phyloP scores from a whole-genome alignment of 371 early-diverging fungal species.

The Actinomortierella ambigua region DNA sequence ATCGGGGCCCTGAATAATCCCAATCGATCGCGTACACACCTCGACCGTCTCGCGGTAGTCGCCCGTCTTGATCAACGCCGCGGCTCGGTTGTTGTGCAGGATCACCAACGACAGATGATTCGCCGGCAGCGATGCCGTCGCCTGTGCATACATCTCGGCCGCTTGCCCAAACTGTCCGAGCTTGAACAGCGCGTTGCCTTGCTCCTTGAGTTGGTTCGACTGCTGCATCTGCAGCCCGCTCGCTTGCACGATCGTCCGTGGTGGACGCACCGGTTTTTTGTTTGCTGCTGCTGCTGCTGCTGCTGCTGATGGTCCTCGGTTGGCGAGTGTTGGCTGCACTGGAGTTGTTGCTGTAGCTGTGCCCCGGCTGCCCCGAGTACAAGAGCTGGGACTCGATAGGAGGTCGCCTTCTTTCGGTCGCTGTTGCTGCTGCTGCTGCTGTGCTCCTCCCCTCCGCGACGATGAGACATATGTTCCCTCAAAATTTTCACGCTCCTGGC shows the following conservation, averaged over 20 bases:
- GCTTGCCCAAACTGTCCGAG: conserved; percentile 90
- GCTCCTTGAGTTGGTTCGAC: conserved; percentile 56
- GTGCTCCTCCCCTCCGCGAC: conserved; percentile 50
- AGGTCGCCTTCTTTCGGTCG: background rate
- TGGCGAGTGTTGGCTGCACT: conserved; percentile 2
- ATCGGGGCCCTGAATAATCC: conserved; percentile 49
- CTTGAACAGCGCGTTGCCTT: conserved; percentile 86
- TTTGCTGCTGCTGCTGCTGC: conserved; percentile 23
- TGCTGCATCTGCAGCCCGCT: conserved; percentile 34
- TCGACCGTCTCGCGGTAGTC: conserved; percentile 71
- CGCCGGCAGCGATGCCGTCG: conserved; percentile 61
- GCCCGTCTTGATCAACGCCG: conserved; percentile 84
- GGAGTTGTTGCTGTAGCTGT: conserved; percentile 9
- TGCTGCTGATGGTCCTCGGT: conserved; percentile 2
- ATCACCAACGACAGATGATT: conserved; percentile 69
- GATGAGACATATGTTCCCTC: conserved; percentile 60
- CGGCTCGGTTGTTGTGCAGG: conserved; percentile 90
- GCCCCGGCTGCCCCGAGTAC: conserved; percentile 2
- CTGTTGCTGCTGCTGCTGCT: conserved; percentile 7
- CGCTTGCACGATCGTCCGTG: conserved; percentile 35
- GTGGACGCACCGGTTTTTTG: conserved; percentile 34
- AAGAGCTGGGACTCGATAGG: background rate
- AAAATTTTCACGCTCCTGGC: conserved; percentile 46
- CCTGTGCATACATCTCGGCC: conserved; percentile 71
- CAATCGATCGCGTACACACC: conserved; percentile 64